Base-by-base conservation (phyloP, 2,329 filamentous ascomycete species). In the Penicillium concentricum region DNA sequence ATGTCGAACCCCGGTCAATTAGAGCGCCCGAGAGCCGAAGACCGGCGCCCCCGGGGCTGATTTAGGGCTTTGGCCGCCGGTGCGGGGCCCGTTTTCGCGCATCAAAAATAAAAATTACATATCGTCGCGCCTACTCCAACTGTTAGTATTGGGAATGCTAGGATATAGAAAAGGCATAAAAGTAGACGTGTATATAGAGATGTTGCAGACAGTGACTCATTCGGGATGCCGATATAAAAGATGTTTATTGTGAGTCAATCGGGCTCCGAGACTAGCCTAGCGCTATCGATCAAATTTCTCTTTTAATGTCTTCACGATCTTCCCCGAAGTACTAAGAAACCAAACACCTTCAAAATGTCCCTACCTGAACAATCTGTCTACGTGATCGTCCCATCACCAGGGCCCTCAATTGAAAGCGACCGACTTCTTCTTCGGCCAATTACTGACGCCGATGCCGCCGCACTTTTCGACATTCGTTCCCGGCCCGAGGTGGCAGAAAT, bases 381-480 rank as follows among this genome's bases (percentile, higher is more conserved):
- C 15, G 61, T 57, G 22, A 49, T 58, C 2, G 37, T 66, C 13
- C 62, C 62, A 18, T 28, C 35, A 15, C 5, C 24, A 2, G 46
- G 48, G 12, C 59, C 58, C 3, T 55, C 57, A 20, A 58, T 63
- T 20, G 61, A 65, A 35, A 66, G 63, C n/a, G 51, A 53, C 7
- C 55, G 63, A 49, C 54, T 69, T 2, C 48, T 58, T 15, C 63
- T 69, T 39, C 64, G 67, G 1, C 67, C 67, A 13, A 35, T 67
- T 9, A 30, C 48, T 37, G 59, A 67, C 34, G 45, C 52, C 15
- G 67, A 69, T 30, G 56, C 54, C 9, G 22, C 51, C 5, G 63
- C 60, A n/a, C 52, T 69, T 2, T 63, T 66, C 20, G 65, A 63
- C 5, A 60, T 69, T 50, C 67, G 67, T 9, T 60, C 60, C 9